Conservation (phyloP, 2,329 filamentous ascomycete species). For the Botrytis sinoallii region DNA sequence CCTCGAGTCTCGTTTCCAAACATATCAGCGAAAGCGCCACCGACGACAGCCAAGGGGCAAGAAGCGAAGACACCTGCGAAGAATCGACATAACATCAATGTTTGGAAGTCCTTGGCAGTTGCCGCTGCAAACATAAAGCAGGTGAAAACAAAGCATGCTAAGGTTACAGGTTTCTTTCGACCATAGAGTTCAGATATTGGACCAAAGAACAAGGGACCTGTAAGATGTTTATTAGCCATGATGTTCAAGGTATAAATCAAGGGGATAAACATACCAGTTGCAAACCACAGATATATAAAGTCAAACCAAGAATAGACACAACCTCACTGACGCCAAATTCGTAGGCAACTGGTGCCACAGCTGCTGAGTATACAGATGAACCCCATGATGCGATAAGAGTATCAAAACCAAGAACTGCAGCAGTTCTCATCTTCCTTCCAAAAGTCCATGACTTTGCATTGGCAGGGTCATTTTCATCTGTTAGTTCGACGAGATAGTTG, state of each 20-base stretch:
- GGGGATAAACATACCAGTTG: constrained; percentile 48
- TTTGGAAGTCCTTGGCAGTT: constrained; percentile 51
- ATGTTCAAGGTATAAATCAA: not conserved
- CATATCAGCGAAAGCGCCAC: constrained; percentile 61
- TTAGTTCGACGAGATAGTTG: constrained; percentile 22
- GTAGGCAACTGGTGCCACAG: constrained; percentile 45
- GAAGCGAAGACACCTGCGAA: constrained; percentile 48
- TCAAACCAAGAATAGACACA: constrained; percentile 53
- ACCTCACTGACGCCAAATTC: constrained; percentile 55
- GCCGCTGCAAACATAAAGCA: constrained; percentile 55
- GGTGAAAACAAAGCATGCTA: constrained; percentile 40
- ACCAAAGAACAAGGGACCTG: constrained; percentile 62
- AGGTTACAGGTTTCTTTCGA: constrained; percentile 52
- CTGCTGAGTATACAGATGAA: constrained; percentile 46
- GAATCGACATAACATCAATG: constrained; percentile 53
- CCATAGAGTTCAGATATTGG: constrained; percentile 62
- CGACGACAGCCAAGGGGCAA: constrained; percentile 49
- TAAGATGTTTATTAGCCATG: not conserved
- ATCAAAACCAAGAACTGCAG: constrained; percentile 37
- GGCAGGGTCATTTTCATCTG: constrained; percentile 19
- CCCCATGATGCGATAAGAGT: constrained; percentile 20
- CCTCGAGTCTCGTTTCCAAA: constrained; percentile 58
- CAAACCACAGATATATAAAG: constrained; percentile 57
- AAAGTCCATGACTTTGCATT: constrained; percentile 22
- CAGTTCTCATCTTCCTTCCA: constrained; percentile 7